Base-by-base conservation (phyloP, 306 rosid species). In the Boehmeria nivea region DNA sequence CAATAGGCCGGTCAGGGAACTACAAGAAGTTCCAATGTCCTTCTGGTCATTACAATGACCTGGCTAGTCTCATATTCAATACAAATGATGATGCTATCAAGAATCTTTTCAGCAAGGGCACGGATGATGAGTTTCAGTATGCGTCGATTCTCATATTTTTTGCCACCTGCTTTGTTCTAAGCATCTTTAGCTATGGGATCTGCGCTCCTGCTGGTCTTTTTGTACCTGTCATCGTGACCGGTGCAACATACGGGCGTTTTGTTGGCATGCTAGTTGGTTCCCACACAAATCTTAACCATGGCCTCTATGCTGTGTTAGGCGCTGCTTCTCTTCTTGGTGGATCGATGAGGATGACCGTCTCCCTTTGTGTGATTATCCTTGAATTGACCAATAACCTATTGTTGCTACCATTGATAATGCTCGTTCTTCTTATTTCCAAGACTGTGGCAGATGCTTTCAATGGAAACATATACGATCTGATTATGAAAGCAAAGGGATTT, bases 11-110 rank as follows among this genome's bases (percentile, higher is more conserved):
- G 67, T 91, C 99, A 3, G 99, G 99, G 52, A 87, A 81, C 89
- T 91, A 80, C 84, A 91, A 91, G 86, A 91, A 85, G 83, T 91
- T 91, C 39, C 96, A 85, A 40, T 91, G 99, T 55, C 70, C 84
- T 48, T 67, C 84, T 54, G 70, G 72, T 65, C 73, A 87, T 51
- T 87, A 91, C 61, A 91, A 91, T 65, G 96, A 86, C 72, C 96
- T 91, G 61, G 99, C 99, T 59, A 91, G 99, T 75, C 96, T 91
- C 56, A 85, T 91, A 74, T 91, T 91, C 38, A 91, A 91, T 74
- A 91, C 99, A 24, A 87, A 83, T 34, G 99, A 87, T 40, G 95
- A 91, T 75, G 99, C 99, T 43, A 91, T 91, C 57, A 78, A 60
- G 67, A 91, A 87, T 71, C 86, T 91, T 57, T 85, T 87, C 60